These are phyloP conservation scores for Populus tomentosa DNA, from an alignment of 441 rosid species.

Conservation along the genomic window DNA sequence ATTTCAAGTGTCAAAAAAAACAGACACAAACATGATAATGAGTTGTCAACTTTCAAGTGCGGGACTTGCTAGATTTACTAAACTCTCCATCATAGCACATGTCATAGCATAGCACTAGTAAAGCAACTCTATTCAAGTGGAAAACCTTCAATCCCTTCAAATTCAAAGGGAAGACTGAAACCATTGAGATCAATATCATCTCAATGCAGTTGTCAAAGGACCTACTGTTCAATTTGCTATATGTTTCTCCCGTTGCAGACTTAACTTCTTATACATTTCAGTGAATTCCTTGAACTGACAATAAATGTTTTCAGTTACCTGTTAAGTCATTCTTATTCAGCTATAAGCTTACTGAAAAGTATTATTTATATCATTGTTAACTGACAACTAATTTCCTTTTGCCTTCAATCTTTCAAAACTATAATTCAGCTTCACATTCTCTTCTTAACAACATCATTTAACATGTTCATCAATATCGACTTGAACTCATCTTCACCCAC, in stretches of 20 bases:
- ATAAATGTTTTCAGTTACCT: not conserved
- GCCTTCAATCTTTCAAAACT: not conserved
- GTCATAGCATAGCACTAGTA: not conserved
- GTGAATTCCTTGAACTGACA: not conserved
- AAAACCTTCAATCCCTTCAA: not conserved
- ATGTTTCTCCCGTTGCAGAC: not conserved
- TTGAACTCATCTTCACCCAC: not conserved
- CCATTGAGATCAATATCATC: not conserved
- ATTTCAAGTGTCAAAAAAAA: not conserved
- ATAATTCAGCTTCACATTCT: not conserved
- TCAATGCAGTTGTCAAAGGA: not conserved
- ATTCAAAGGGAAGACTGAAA: not conserved
- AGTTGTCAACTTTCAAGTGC: not conserved
- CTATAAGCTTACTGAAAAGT: not conserved
- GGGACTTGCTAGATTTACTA: too few relatives aligned
- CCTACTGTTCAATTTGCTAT: not conserved
- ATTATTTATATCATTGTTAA: not conserved
- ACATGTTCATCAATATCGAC: not conserved
- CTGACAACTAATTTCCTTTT: not conserved
- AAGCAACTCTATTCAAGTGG: not conserved
- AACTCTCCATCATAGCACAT: too few relatives aligned
- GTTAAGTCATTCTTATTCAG: not conserved
- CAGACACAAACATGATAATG: not conserved
- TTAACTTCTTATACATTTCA: not conserved
- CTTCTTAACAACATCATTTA: not conserved